Evolutionary conservation across 2,329 filamentous ascomycete species (phyloP), one percentile per base, ranked within the genome.

Genomic region (Aspergillus sp.): DNA sequence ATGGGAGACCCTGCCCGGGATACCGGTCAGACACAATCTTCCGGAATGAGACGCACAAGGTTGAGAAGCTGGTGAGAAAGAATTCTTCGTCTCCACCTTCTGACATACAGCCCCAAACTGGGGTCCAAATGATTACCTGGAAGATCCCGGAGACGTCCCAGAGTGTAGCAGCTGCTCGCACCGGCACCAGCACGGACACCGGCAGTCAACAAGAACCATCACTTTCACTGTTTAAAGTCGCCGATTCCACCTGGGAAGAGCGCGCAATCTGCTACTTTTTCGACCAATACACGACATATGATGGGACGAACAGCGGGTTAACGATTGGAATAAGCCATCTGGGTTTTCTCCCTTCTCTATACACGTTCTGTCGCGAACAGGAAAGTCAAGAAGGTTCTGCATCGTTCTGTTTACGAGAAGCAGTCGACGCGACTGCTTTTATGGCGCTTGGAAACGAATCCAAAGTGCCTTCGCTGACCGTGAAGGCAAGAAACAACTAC

Each of bases 201-300:
- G 25, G 37, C 12, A 42, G 7, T 25, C 20, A 38, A 20, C 39
- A 43, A 6, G 38, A 48, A 22, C 27, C 30, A 7, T 42, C 51
- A 2, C 43, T 61, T 19, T 50, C 56, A 1, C 42, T 57, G 9
- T 53, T 58, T 41, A 51, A 47, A 3, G 44, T 64, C 3, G 53
- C 58, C 5, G 65, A 67, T 53, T 53, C 64, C 1, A 63, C 54
- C 0, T 66, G 65, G 63, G 60, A 68, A 45, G 55, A 71, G 22
- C 61, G 66, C 23, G 67, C 69, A 3, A 48, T 69, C 7, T 71
- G 68, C 52, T 67, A 63, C 47, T 72, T 72, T 51, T 70, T 72
- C 41, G 63, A 68, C 25, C 67, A 70, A 44, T 71, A 64, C 46
- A 69, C 66, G 1, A 60, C 60, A 17, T 44, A 46, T 19, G 37